Evolutionary conservation across 2,329 filamentous ascomycete genomes (phyloP).

Genomic region (Cyphellophora attinorum): DNA sequence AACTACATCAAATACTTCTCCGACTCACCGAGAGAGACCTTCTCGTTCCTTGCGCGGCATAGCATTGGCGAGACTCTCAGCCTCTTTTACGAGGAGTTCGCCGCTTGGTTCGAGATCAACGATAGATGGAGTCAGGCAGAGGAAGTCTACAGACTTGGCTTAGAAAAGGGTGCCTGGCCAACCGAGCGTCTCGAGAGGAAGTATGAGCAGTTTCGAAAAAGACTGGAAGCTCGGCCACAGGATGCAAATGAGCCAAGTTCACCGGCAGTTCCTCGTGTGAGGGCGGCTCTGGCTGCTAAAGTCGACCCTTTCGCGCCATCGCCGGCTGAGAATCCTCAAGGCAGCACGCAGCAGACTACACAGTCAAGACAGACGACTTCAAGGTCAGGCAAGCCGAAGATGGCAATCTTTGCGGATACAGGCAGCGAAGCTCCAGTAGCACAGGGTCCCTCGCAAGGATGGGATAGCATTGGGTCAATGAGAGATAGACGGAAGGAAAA

Average conservation of each 20-base stretch:
- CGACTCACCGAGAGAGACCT: slow-evolving; percentile 86
- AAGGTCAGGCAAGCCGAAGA: slow-evolving; percentile 66
- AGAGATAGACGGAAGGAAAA: slow-evolving; percentile 93
- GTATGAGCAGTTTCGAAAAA: slow-evolving; percentile 81
- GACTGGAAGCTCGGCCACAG: slow-evolving; percentile 59
- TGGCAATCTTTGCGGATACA: slow-evolving; percentile 82
- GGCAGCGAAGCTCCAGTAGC: slow-evolving; percentile 50
- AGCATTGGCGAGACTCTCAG: slow-evolving; percentile 78
- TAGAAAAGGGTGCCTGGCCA: slow-evolving; percentile 80
- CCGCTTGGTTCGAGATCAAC: slow-evolving; percentile 78
- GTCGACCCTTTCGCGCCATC: slow-evolving; percentile 64
- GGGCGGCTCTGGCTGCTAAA: slow-evolving; percentile 77
- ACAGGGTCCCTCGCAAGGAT: slow-evolving; percentile 57
- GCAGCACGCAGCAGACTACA: slow-evolving; percentile 42
- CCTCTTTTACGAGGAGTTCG: slow-evolving; percentile 94
- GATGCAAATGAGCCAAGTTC: slow-evolving; percentile 61
- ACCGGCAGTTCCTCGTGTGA: slow-evolving; percentile 72
- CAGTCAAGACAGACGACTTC: slow-evolving; percentile 37
- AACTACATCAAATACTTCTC: slow-evolving; percentile 90
- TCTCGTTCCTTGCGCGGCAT: slow-evolving; percentile 82
- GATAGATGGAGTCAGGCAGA: slow-evolving; percentile 84
- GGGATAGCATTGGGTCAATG: slow-evolving; percentile 84
- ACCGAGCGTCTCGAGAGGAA: slow-evolving; percentile 74
- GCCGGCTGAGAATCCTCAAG: slow-evolving; percentile 55
- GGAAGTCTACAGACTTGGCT: slow-evolving; percentile 83